Base-by-base conservation (phyloP, 768 basidiomycete species). In the Neoboletus subvelutipes region DNA sequence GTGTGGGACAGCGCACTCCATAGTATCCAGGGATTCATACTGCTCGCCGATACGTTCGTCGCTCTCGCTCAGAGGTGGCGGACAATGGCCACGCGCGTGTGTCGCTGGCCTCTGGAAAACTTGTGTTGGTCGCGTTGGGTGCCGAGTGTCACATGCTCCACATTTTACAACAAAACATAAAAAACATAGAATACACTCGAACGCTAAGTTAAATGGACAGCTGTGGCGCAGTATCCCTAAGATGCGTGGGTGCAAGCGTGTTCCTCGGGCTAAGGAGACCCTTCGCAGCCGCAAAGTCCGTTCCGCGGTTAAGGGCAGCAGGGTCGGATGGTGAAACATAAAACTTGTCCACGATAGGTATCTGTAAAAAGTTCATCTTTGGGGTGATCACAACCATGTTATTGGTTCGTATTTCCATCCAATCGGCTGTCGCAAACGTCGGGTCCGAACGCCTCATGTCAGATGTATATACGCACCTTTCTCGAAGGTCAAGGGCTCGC, bases 371-470 rank as follows among this genome's bases (percentile, higher is more conserved):
- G 68, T 98, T 98, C 84, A 96, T 94, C 78, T 93, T 94, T 39
- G 92, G 91, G 0, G 96, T 98, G 63, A 98, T 90, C 48, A 97
- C 86, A 24, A 94, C 87, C 88, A 98, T 90, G 61, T 92, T 87
- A 71, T 99, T 98, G 13, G 93, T 96, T 70, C 89, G 90, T 66
- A 99, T 95, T 72, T 98, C 97, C 88, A 98, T 95, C 97, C 97
- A 99, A 71, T 99, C 97, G 50, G 93, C 92, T 72, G 33, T 48
- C 18, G 37, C 22, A 22, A 40, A 24, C 8, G 10, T 42, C 45
- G 39, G 57, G 47, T 29, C 18, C n/a, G n/a, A 37, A 29, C 34
- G 49, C 12, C 20, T 49, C 37, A 34, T 33, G 24, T 17, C 26
- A 26, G 20, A 33, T 50, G 29, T 48, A 36, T 24, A 29, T 26